Base-by-base conservation (phyloP, 2,329 filamentous ascomycete species). In the Fusarium pseudonygamai region DNA sequence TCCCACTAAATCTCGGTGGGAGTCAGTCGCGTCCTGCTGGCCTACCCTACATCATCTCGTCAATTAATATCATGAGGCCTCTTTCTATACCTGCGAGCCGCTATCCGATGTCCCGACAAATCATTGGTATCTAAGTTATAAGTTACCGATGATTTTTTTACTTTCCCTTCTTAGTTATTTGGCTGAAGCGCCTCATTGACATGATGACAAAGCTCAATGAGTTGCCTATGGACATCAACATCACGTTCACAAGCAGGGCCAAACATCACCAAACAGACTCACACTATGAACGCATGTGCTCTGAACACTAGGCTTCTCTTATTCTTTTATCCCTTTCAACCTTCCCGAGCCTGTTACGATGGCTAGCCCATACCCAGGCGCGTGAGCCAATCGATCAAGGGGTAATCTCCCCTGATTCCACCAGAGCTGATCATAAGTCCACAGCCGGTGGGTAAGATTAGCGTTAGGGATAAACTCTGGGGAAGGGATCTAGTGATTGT, bases 191-290 rank as follows among this genome's bases (percentile, higher is more conserved):
- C 39, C 13, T 1, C 13, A 10, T 10, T 9, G 15, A 4, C 1
- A 3, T 36, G 15, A 16, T 36, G 34, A 36, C 14, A 7, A 36
- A 8, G 15, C 34, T 36, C 34, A 36, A 9, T 9, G 0, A 9
- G 7, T 14, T 7, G 15, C 6, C 1, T 0, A 0, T 9, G 7
- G 15, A 36, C 15, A 4, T 4, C 7, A 7, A 3, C 34, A 36
- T 3, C 5, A 34, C 7, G 4, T 3, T 34, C 34, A 16, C 5
- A 15, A 13, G 7, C 2, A 16, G 3, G 14, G 15, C 34, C 7
- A 16, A 36, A 16, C 34, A 16, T 36, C 34, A 36, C 34, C 14
- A 16, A 36, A 7, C 14, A 13, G 30, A 32, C 4, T 13, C 2
- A 16, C 7, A 2, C 7, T 16, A 16, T 7, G 3, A 36, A 8